A percentile compares a stretch with the other conserved stretches of the same genome.
Evolutionary conservation across 768 basidiomycete genomes (phyloP).

Genomic region (Termitomyces sp.): DNA sequence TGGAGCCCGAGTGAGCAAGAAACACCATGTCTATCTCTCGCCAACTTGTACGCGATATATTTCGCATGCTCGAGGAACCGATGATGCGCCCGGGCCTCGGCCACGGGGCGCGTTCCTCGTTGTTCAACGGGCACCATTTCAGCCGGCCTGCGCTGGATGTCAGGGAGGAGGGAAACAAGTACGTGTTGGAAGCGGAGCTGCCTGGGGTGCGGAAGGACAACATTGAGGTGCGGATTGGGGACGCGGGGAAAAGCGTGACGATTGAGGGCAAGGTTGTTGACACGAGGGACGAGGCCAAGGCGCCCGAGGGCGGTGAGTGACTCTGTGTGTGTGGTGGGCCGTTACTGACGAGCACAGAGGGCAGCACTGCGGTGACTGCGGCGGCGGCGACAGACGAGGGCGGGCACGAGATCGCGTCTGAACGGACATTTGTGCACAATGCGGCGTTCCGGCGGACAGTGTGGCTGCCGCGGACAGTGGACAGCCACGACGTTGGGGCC

Average conservation of each 20-base stretch:
- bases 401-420: slow-evolving; percentile 47
- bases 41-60: slow-evolving; percentile 61
- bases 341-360: too few species aligned
- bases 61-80: slow-evolving; percentile 75
- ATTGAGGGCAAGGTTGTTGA: slow-evolving; percentile 59
- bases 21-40: slow-evolving; percentile 59
- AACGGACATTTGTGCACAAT: slow-evolving; percentile 54
- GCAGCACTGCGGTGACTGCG: slow-evolving; percentile 8
- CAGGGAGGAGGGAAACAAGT: slow-evolving; percentile 57
- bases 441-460: slow-evolving; percentile 63
- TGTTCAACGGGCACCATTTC: slow-evolving; percentile 41
- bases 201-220: slow-evolving; percentile 79
- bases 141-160: slow-evolving; percentile 62
- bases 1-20: neutral
- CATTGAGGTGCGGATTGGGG: slow-evolving; percentile 63
- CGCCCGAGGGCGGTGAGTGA: slow-evolving; percentile 5
- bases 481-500: slow-evolving; percentile 52
- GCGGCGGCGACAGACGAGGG: slow-evolving; percentile 17
- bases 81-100: slow-evolving; percentile 31
- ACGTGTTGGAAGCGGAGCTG: slow-evolving; percentile 70
- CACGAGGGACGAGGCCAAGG: slow-evolving; percentile 14
- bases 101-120: slow-evolving; percentile 14
- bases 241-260: slow-evolving; percentile 63
- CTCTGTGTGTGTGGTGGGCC: too few species aligned
- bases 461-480: slow-evolving; percentile 63